A percentile compares a stretch with the other conserved stretches of the same genome.
These are phyloP conservation scores for Eimeria maxima DNA, from an alignment of 169 alveolate genomes.

Conservation along the genomic window DNA sequence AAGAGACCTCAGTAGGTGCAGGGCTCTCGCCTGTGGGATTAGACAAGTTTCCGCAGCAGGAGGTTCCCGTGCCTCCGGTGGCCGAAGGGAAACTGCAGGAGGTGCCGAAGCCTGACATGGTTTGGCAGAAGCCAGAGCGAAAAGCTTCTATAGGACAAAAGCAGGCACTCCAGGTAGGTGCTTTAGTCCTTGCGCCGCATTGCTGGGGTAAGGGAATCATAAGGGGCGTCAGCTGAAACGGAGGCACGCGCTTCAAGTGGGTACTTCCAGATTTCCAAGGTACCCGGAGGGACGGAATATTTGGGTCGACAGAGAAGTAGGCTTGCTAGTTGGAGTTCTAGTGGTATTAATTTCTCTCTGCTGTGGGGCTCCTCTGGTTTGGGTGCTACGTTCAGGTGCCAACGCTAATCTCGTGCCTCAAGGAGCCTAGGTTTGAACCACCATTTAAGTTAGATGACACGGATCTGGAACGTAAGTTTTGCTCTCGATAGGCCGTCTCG, in stretches of 20 bases:
- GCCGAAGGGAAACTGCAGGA: background rate
- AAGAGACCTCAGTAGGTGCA: background rate
- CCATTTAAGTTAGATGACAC: background rate
- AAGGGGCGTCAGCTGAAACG: background rate
- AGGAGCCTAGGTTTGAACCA: background rate
- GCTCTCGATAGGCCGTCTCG: background rate
- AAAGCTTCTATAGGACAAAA: background rate
- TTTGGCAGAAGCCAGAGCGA: background rate
- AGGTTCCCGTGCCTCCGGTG: slow-evolving; percentile 19
- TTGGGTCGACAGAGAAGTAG: background rate
- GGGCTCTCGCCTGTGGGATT: background rate
- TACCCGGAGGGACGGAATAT: background rate
- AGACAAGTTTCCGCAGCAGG: slow-evolving; percentile 13
- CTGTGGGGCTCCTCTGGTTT: background rate
- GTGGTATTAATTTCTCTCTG: background rate
- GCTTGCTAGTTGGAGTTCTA: background rate
- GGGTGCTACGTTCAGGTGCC: background rate
- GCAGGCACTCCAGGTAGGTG: background rate
- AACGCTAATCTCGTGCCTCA: background rate
- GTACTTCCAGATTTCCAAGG: background rate
- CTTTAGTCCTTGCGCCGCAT: background rate
- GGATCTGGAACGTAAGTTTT: background rate
- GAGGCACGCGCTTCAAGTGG: background rate
- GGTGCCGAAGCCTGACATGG: background rate
- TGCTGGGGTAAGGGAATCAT: background rate